Conservation (phyloP, 208 protist genomes). For the Vickermania ingenoplastis region DNA sequence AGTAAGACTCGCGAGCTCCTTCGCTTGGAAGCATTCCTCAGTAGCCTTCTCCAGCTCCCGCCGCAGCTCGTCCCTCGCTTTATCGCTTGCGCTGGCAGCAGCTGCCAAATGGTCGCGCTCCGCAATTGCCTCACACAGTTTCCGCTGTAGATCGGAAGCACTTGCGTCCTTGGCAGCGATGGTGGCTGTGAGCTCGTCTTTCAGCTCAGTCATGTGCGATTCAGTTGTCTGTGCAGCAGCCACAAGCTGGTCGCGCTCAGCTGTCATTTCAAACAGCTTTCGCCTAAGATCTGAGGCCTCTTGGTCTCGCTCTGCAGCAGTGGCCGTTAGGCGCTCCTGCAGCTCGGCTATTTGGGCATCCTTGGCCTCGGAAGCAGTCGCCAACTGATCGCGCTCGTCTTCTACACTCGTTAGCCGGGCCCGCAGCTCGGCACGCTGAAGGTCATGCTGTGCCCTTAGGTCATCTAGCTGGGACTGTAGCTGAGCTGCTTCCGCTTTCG, state of each 20-base stretch:
- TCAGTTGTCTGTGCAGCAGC: neutral
- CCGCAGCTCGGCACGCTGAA: neutral
- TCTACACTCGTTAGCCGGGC: neutral
- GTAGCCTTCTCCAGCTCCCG: neutral
- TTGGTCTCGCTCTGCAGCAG: slow-evolving; percentile 2
- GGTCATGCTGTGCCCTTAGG: neutral
- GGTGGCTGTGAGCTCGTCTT: neutral
- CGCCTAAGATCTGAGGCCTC: neutral
- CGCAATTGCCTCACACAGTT: no score
- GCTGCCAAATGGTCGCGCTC: no score
- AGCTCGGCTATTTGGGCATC: neutral
- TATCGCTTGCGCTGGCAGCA: no score
- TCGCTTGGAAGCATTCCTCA: slow-evolving; percentile 1
- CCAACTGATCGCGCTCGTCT: neutral
- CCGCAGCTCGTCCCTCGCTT: neutral
- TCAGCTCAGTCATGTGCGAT: neutral
- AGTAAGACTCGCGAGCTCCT: neutral
- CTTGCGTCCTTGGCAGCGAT: neutral
- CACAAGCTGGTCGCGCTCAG: neutral
- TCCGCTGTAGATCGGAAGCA: no score
- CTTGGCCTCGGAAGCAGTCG: neutral
- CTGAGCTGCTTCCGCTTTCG: neutral
- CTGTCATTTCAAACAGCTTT: neutral
- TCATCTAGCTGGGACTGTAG: neutral
- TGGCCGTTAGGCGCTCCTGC: neutral